Percentiles rank a stretch among this genome's conserved stretches.
Conservation (phyloP, 225 moss, liverwort and hornwort genomes). For the Marchantia polymorpha region DNA sequence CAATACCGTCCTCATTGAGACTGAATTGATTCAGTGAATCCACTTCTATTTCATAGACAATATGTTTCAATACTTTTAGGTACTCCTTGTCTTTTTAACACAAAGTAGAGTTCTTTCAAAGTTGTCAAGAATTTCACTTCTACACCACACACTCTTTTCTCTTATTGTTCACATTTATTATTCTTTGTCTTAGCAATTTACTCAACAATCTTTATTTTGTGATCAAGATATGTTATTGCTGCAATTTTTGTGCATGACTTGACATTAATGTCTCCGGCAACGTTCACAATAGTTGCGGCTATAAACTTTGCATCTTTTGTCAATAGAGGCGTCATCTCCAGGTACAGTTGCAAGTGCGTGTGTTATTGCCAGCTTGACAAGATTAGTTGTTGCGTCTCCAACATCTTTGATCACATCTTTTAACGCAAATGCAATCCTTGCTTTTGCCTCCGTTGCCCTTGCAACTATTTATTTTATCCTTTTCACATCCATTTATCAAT, state of each 20-base stretch:
- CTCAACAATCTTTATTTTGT: slow-evolving; percentile 46
- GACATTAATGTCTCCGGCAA: slow-evolving; percentile 75
- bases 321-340: slow-evolving; percentile 61
- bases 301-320: slow-evolving; percentile 88
- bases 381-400: slow-evolving; percentile 95
- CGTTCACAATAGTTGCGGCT: slow-evolving; percentile 94
- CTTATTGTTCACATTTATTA: slow-evolving; percentile 58
- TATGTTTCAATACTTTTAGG: slow-evolving; percentile 92
- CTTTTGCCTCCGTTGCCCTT: slow-evolving; percentile 90
- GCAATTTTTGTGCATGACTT: slow-evolving; percentile 32
- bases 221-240: slow-evolving; percentile 27
- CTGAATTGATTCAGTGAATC: no score
- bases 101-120: slow-evolving; percentile 87
- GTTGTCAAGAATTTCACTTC: slow-evolving; percentile 65
- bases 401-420: slow-evolving; percentile 89
- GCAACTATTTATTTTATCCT: slow-evolving; percentile 63
- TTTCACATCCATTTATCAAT: slow-evolving; percentile 77
- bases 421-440: slow-evolving; percentile 81
- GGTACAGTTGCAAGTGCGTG: slow-evolving; percentile 54
- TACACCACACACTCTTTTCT: no score
- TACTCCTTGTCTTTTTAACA: slow-evolving; percentile 96
- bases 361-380: slow-evolving; percentile 75
- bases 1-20: no score
- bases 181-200: slow-evolving; percentile 56
- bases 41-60: slow-evolving; percentile 87